phyloP scores from a whole-genome alignment of 148 eudicot species.

The Rhododendron williamsianum region DNA sequence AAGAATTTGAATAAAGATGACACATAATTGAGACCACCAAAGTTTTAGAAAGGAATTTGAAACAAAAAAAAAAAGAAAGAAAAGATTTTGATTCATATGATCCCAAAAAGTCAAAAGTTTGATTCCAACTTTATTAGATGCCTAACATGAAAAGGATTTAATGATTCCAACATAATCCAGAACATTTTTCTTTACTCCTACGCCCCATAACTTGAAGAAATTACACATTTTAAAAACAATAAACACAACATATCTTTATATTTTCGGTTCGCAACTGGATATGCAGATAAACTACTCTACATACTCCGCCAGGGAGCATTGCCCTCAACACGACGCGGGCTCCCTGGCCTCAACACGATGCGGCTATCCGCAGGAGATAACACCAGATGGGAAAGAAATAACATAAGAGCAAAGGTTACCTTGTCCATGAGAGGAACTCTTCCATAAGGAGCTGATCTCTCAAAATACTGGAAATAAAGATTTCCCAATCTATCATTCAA shows the following conservation, averaged over 20 bases:
- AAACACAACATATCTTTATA: background rate
- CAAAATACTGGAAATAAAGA: slow-evolving; percentile 80
- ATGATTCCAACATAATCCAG: slow-evolving; percentile 14
- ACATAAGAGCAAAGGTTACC: slow-evolving; percentile 34
- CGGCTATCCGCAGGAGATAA: background rate
- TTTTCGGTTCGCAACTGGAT: background rate
- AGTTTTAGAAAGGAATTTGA: slow-evolving; percentile 15
- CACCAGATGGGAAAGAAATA: background rate
- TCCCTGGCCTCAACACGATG: too few species aligned
- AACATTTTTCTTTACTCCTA: background rate
- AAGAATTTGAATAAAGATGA: slow-evolving; percentile 20
- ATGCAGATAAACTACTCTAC: background rate
- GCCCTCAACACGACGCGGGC: too few species aligned
- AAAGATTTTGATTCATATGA: slow-evolving; percentile 8
- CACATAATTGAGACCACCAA: slow-evolving; percentile 11
- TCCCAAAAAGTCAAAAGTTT: slow-evolving; percentile 20
- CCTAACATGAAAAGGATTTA: slow-evolving; percentile 6
- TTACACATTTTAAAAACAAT: background rate
- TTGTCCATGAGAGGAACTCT: slow-evolving; percentile 96
- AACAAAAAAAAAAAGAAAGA: background rate
- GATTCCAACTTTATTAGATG: slow-evolving; percentile 16
- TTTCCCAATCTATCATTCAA: slow-evolving; percentile 71
- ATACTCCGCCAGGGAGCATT: background rate
- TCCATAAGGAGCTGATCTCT: slow-evolving; percentile 79
- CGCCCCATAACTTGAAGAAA: background rate